These are phyloP conservation scores for Saccharomycopsis vini DNA, from an alignment of 805 yeast genomes.

Conservation along the genomic window DNA sequence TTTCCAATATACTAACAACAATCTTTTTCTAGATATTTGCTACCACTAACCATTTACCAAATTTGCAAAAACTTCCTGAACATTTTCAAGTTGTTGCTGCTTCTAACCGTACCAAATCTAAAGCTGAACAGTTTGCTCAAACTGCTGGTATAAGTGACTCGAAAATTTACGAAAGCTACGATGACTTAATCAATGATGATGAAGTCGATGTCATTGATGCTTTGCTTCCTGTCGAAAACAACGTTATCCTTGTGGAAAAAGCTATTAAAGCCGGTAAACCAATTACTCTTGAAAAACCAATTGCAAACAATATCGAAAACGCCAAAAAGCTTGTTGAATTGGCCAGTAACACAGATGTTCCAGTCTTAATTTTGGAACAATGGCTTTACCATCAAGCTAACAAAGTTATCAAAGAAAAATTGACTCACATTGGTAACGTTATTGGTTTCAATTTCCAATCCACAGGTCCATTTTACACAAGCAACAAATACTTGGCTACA, in stretches of 20 bases:
- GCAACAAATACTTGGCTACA: slow-evolving; percentile 57
- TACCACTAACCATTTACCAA: slow-evolving; percentile 72
- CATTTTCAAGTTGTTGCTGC: slow-evolving; percentile 57
- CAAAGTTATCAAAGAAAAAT: slow-evolving; percentile 40
- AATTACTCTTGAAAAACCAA: slow-evolving; percentile 79
- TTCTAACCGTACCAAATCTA: slow-evolving; percentile 73
- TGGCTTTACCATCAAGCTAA: slow-evolving; percentile 71
- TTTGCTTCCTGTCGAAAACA: slow-evolving; percentile 80
- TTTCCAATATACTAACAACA: not conserved
- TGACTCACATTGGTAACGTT: slow-evolving; percentile 64
- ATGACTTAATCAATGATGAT: slow-evolving; percentile 57
- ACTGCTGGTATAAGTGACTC: slow-evolving; percentile 42
- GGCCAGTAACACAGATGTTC: slow-evolving; percentile 50
- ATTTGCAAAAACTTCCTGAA: slow-evolving; percentile 41
- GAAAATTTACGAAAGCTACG: slow-evolving; percentile 53
- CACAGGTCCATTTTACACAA: slow-evolving; percentile 60
- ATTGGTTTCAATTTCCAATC: slow-evolving; percentile 63
- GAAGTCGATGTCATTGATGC: slow-evolving; percentile 74
- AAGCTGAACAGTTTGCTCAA: slow-evolving; percentile 74
- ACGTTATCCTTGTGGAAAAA: slow-evolving; percentile 54
- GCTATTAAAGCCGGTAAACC: slow-evolving; percentile 75
- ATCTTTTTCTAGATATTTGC: slow-evolving; percentile 62
- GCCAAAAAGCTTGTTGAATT: slow-evolving; percentile 72
- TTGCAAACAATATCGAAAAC: slow-evolving; percentile 76
- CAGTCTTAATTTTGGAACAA: slow-evolving; percentile 76